Evolutionary conservation across 2,329 filamentous ascomycete species (phyloP).

Genomic region (Pseudomassariella vexata): DNA sequence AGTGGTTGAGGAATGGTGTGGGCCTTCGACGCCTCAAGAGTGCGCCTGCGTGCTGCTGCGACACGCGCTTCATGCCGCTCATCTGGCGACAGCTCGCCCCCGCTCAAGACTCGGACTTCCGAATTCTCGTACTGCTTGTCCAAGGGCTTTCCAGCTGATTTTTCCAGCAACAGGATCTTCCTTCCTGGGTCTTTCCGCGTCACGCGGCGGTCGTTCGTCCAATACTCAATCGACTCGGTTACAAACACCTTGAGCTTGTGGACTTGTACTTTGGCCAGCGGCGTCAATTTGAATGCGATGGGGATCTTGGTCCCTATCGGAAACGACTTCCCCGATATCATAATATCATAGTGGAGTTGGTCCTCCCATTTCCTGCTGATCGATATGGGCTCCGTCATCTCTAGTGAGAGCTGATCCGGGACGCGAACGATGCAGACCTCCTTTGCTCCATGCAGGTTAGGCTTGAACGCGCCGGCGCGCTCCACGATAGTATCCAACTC

Average conservation of each 20-base stretch:
- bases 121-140: constrained; percentile 69
- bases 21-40: constrained; percentile 43
- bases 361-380: constrained; percentile 94
- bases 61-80: constrained; percentile 43
- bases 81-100: constrained; percentile 63
- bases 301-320: constrained; percentile 82
- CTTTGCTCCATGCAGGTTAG: constrained; percentile 75
- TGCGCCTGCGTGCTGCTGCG: constrained; percentile 43
- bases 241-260: constrained; percentile 89
- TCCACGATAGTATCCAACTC: constrained; percentile 81
- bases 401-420: constrained; percentile 79
- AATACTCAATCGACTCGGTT: constrained; percentile 88
- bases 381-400: constrained; percentile 88
- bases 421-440: constrained; percentile 81
- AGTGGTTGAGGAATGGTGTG: constrained; percentile 34
- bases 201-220: constrained; percentile 77
- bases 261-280: constrained; percentile 86
- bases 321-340: constrained; percentile 94
- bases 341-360: constrained; percentile 90
- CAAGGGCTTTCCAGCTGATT: constrained; percentile 72
- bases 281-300: constrained; percentile 90
- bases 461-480: constrained; percentile 82
- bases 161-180: constrained; percentile 84
- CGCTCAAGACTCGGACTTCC: constrained; percentile 69
- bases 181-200: constrained; percentile 78